Evolutionary conservation across 139 green algal genomes (phyloP).

Genomic region (Chlorella vulgaris): DNA sequence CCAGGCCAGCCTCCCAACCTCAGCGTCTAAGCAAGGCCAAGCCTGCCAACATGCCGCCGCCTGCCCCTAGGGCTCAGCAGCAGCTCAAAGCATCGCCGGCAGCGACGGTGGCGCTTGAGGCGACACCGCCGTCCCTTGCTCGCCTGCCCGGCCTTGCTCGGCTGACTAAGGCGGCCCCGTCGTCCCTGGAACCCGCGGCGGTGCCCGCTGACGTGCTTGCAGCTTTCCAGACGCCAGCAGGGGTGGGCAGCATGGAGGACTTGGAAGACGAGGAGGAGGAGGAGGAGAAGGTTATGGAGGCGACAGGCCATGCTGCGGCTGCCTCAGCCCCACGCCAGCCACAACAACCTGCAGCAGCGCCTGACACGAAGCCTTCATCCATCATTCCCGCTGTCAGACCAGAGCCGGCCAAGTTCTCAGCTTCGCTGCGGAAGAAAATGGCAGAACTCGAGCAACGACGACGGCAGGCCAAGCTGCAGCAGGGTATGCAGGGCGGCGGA

Average conservation of each 20-base stretch:
- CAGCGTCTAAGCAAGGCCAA: no score
- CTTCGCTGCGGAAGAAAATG: slow-evolving; percentile 10
- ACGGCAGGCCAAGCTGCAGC: not conserved
- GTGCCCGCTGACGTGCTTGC: slow-evolving; percentile 7
- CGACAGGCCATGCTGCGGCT: not conserved
- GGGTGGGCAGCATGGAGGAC: not conserved
- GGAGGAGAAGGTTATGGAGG: not conserved
- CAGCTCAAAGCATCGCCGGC: not conserved
- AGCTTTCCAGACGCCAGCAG: not conserved
- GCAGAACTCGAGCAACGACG: not conserved
- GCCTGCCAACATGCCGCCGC: no score
- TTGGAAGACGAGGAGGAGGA: not conserved
- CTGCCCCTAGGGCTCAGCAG: no score
- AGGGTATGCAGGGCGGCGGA: not conserved
- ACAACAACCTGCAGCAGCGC: not conserved
- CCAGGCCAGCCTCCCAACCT: no score
- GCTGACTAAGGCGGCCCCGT: not conserved
- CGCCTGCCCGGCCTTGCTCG: not conserved
- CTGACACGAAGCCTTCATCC: no score
- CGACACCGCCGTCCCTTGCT: not conserved
- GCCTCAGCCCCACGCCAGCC: not conserved
- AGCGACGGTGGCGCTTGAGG: not conserved
- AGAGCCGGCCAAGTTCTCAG: not conserved
- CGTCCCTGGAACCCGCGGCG: not conserved
- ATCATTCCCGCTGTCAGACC: no score